phyloP scores from a whole-genome alignment of 1,284 basidiomycete species.

The Agaricales sp. region DNA sequence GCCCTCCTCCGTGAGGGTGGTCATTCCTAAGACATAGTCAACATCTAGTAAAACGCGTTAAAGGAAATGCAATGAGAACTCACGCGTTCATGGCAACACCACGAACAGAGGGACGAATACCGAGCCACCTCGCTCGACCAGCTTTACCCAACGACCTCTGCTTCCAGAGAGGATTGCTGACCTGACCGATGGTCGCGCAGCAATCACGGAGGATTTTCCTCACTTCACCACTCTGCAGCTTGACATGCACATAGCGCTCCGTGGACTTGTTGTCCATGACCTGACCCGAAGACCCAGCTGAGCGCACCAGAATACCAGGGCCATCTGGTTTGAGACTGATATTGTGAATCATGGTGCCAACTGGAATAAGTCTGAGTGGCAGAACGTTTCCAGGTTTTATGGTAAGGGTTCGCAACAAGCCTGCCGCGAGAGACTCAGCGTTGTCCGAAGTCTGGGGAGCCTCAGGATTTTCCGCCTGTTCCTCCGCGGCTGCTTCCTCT shows the following conservation, averaged over 20 bases:
- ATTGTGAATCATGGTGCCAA: slow-evolving; percentile 87
- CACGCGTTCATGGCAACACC: slow-evolving; percentile 99
- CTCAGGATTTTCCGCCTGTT: slow-evolving; percentile 10
- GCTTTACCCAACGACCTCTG: slow-evolving; percentile 85
- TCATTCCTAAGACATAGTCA: slow-evolving; percentile 53
- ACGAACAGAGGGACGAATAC: slow-evolving; percentile 79
- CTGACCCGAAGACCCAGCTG: slow-evolving; percentile 83
- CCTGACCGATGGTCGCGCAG: slow-evolving; percentile 84
- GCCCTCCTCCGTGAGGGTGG: slow-evolving; percentile 97
- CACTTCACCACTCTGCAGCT: slow-evolving; percentile 89
- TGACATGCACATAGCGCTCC: slow-evolving; percentile 73
- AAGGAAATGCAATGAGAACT: slow-evolving; percentile 12
- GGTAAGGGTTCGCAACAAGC: slow-evolving; percentile 79
- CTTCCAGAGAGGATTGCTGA: slow-evolving; percentile 91
- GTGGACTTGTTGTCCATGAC: slow-evolving; percentile 68
- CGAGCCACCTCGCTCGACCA: slow-evolving; percentile 84
- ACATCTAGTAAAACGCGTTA: slow-evolving; percentile 4
- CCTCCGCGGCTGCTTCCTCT: slow-evolving; percentile 12
- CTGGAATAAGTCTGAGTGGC: slow-evolving; percentile 84
- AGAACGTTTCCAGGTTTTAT: slow-evolving; percentile 92
- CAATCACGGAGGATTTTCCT: slow-evolving; percentile 79
- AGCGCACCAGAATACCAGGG: slow-evolving; percentile 77
- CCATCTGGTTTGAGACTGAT: slow-evolving; percentile 73
- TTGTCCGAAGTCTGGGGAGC: slow-evolving; percentile 10
- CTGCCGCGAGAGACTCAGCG: slow-evolving; percentile 63